Base-by-base conservation (phyloP, 1,284 basidiomycete species). In the Ganoderma resinaceum region DNA sequence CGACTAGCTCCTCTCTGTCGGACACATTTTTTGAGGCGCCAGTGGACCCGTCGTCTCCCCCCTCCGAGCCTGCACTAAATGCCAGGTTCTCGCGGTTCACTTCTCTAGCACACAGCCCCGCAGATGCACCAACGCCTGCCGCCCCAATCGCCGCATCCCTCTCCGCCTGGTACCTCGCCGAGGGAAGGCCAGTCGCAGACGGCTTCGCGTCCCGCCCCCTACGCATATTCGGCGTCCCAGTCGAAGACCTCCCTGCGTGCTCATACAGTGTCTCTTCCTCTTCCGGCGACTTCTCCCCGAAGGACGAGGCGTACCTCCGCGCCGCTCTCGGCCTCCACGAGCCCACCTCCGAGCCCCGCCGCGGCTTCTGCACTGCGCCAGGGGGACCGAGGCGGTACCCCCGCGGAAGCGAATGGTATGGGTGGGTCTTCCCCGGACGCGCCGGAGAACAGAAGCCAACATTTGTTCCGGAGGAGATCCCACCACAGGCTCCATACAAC, bases 121-220 rank as follows among this genome's bases (percentile, higher is more conserved):
- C 29, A 20, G 29, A 55, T 18, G 52, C 18, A 14, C 29, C 31
- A 20, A 33, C 16, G 5, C 29, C 23, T 20, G 52, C 52, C 16
- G 29, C 52, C 16, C 29, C 11, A 31, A 20, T 49, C 29, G 38
- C 58, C 23, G 16, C 38, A 33, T 26, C 42, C 59, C n/a, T 40
- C n/a, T 38, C 35, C 37, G 33, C 35, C 49, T 55, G 52, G 52
- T 18, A 55, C 52, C 52, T 55, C 52, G 52, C 52, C 52, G 52
- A 55, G 20, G 52, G 52, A 8, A 14, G 5, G 14, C 16, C 26
- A 33, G 29, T 18, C 29, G 16, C 14, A 16, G 29, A 55, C 16
- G 16, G 33, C 29, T 14, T 14, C 52, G 2, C 29, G 4, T 9
- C 16, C 29, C 16, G 9, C 23, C 23, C 23, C 11, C 23, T 49